A percentile compares a stretch with the other conserved stretches of the same genome.
Evolutionary conservation across 2,329 filamentous ascomycete species (phyloP).

Genomic region (Chalaropsis ovoidea): DNA sequence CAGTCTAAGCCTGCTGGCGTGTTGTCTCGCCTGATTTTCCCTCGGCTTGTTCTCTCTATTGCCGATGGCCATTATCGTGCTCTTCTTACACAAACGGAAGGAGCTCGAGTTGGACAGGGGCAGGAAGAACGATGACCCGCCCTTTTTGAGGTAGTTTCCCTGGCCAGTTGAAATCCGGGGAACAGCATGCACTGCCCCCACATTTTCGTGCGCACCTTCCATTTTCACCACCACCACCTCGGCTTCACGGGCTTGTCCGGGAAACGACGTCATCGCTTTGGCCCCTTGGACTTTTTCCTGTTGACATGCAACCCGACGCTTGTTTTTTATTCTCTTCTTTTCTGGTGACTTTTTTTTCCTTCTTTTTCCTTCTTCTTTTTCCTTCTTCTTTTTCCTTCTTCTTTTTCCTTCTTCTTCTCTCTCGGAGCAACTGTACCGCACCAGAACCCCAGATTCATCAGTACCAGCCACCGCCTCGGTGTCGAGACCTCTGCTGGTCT

Average conservation of each 20-base stretch:
- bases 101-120: background rate
- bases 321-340: background rate
- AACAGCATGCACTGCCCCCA: background rate
- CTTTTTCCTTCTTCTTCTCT: background rate
- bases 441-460: background rate
- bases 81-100: background rate
- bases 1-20: too few species aligned
- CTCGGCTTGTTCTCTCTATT: background rate
- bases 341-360: background rate
- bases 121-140: background rate
- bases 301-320: background rate
- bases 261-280: background rate
- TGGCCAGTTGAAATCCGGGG: background rate
- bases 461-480: background rate
- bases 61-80: constrained; percentile 1
- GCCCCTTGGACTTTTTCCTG: background rate
- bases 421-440: constrained; percentile 13
- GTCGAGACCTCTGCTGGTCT: background rate
- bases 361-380: background rate
- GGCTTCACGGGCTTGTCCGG: background rate
- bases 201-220: constrained; percentile 2
- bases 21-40: too few species aligned
- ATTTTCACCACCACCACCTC: background rate
- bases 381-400: constrained; percentile 1
- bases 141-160: background rate